Evolutionary conservation across 2,329 filamentous ascomycete species (phyloP).

Genomic region (Aspergillus felis): DNA sequence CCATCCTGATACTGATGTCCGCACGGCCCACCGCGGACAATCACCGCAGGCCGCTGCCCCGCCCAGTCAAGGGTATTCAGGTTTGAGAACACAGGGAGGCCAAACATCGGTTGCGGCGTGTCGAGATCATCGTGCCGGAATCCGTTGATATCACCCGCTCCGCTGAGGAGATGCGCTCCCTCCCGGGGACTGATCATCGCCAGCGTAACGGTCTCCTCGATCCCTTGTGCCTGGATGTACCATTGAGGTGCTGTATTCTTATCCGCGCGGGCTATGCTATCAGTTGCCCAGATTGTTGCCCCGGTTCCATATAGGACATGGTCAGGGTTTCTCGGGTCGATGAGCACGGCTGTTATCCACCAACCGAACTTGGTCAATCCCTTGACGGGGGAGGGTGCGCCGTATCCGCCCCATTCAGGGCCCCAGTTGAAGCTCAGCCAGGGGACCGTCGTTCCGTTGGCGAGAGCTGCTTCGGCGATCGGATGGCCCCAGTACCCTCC

Average conservation of each 20-base stretch:
- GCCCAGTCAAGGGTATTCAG: conserved; percentile 15
- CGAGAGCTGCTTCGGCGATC: conserved; percentile 10
- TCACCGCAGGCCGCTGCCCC: conserved; percentile 5
- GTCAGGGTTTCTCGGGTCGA: conserved; percentile 9
- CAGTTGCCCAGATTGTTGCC: conserved; percentile 13
- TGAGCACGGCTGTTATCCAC: conserved; percentile 14
- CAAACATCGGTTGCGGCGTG: conserved; percentile 11
- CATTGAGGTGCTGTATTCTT: conserved; percentile 5
- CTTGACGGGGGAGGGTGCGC: conserved; percentile 9
- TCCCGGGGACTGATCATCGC: conserved; percentile 10
- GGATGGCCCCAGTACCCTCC: conserved; percentile 13
- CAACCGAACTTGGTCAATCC: conserved; percentile 15
- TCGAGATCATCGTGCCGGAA: conserved; percentile 9
- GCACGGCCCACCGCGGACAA: conserved; percentile 10
- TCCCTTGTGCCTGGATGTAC: conserved; percentile 12
- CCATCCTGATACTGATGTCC: conserved; percentile 12
- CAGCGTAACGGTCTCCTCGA: conserved; percentile 10
- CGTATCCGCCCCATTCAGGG: conserved; percentile 12
- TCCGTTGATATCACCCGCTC: conserved; percentile 9
- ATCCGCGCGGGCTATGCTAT: conserved; percentile 7
- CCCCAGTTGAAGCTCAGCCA: conserved; percentile 16
- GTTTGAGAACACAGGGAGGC: conserved; percentile 11
- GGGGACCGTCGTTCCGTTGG: conserved; percentile 9
- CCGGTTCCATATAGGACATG: conserved; percentile 11
- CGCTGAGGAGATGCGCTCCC: conserved; percentile 9